These are phyloP conservation scores for Rubus parviflorus DNA, from an alignment of 306 rosid species.

Conservation along the genomic window DNA sequence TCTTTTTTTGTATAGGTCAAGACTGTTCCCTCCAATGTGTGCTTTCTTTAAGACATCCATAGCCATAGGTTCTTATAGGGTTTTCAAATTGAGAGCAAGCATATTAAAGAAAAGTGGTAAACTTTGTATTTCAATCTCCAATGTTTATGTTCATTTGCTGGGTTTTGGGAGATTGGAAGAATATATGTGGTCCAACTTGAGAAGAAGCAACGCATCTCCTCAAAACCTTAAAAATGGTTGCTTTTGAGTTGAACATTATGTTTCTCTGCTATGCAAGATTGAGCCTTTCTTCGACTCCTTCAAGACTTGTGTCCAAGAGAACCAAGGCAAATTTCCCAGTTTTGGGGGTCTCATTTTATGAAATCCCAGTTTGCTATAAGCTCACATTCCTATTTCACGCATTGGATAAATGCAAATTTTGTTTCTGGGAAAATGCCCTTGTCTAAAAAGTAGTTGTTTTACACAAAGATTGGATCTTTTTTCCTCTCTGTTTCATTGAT, in stretches of 20 bases:
- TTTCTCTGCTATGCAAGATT: slow-evolving; percentile 27
- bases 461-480: slow-evolving; percentile 38
- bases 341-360: slow-evolving; percentile 17
- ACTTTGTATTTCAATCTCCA: slow-evolving; percentile 7
- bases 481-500: not conserved
- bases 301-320: slow-evolving; percentile 33
- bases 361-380: slow-evolving; percentile 26
- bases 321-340: slow-evolving; percentile 30
- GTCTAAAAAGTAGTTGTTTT: slow-evolving; percentile 17
- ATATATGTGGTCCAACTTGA: slow-evolving; percentile 31
- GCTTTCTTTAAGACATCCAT: slow-evolving; percentile 12
- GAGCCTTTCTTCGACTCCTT: slow-evolving; percentile 27
- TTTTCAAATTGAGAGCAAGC: slow-evolving; percentile 14
- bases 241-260: slow-evolving; percentile 28
- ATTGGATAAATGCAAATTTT: slow-evolving; percentile 28
- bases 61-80: slow-evolving; percentile 13
- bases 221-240: slow-evolving; percentile 27
- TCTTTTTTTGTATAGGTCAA: not conserved
- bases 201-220: slow-evolving; percentile 30
- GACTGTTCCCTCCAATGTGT: slow-evolving; percentile 14
- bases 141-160: slow-evolving; percentile 19
- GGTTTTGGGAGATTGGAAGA: slow-evolving; percentile 29
- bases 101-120: not conserved
- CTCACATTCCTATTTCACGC: slow-evolving; percentile 26
- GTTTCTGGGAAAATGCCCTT: slow-evolving; percentile 24